Percentiles rank a stretch among this genome's conserved stretches.
These are phyloP conservation scores for Talaromyces pinophilus DNA, from an alignment of 2,329 filamentous ascomycete genomes.

Conservation along the genomic window DNA sequence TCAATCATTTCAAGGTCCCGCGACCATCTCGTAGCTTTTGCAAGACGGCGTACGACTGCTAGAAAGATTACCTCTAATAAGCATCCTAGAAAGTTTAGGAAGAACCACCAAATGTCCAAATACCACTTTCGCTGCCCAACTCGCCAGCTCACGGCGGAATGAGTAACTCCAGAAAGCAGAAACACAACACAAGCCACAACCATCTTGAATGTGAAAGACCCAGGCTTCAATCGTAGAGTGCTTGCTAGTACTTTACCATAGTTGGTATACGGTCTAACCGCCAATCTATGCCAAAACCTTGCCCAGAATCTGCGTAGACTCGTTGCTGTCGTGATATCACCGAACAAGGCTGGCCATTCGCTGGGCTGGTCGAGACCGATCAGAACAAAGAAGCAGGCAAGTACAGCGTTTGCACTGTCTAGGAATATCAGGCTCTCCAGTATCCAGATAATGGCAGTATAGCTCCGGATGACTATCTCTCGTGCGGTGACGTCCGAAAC, in stretches of 20 bases:
- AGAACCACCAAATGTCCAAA: conserved; percentile 12
- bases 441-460: conserved; percentile 1
- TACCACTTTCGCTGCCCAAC: not conserved
- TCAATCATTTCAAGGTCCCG: conserved; percentile 2
- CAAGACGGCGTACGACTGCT: not conserved
- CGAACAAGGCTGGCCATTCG: conserved; percentile 5
- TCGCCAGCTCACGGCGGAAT: conserved; percentile 2
- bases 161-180: not conserved
- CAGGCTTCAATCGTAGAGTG: not conserved
- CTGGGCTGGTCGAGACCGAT: not conserved
- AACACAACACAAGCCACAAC: not conserved
- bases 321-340: not conserved
- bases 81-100: conserved; percentile 13
- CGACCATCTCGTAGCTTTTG: not conserved
- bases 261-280: conserved; percentile 2
- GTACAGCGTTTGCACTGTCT: not conserved
- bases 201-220: not conserved
- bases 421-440: not conserved
- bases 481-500: not conserved
- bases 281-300: conserved; percentile 9
- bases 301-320: conserved; percentile 2
- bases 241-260: not conserved
- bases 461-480: not conserved
- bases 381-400: conserved; percentile 1
- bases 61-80: not conserved